Evolutionary conservation across 345 rosid species (phyloP), one percentile per base, ranked within the genome.

Genomic region (Salix udensis): DNA sequence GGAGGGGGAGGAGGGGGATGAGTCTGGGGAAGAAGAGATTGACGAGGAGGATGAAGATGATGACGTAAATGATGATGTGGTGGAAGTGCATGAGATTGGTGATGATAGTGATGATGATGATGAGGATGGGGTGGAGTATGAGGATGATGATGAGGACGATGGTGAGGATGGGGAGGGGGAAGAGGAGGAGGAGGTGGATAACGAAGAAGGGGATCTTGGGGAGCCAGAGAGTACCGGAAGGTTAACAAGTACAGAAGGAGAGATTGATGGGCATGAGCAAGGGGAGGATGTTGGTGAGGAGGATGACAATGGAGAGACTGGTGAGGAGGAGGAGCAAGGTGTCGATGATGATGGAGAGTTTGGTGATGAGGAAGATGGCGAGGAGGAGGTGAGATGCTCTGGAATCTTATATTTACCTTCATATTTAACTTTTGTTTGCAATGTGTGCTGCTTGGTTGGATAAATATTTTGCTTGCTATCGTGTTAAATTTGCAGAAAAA

Each of bases 231-330:
- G 82, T 72, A 82, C 82, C 2, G 83, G 88, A 18, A 68, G 87
- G 71, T 67, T 88, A 76, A 82, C 79, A 1, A 84, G 87, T 60
- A 82, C 89, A 5, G 89, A 87, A 58, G 92, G 90, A 26, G 95
- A 89, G 85, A 91, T 91, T 85, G 95, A 91, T 85, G 93, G 89
- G 18, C 93, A 91, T 86, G 95, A 91, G 65, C 91, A 88, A 55
- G 95, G 95, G 6, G 95, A 89, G 67, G 89, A 88, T 60, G 90
- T 87, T 74, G 91, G 74, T 18, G 91, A 82, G 24, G 92, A 72
- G 7, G 77, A 78, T 42, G 84, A 78, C 5, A 72, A 62, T 50
- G 77, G 71, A 14, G 94, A 86, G 58, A 75, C 78, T 50, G 78
- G 78, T 34, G 78, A 75, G 18, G 79, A 75, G 18, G 79, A 69